Base-by-base conservation (phyloP, 805 yeast genomes). In the Suhomyces faveliae region DNA sequence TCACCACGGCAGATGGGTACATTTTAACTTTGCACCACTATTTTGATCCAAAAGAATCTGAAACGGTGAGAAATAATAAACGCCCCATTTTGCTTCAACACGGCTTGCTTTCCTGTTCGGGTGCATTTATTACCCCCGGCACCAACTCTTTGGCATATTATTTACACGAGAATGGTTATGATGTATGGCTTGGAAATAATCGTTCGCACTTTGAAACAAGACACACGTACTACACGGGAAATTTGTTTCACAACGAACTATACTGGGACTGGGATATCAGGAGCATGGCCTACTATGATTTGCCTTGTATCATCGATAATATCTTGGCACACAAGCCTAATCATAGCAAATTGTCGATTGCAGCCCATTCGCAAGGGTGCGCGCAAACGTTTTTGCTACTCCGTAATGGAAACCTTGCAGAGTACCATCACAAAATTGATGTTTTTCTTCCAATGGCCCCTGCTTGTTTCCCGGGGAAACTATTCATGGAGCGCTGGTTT, bases 201-300 rank as follows among this genome's bases (percentile, higher is more conserved):
- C 69, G 99, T 52, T 85, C 96, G 54, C 96, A 96, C 5, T 87
- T 91, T 61, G 72, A 78, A 35, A 87, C 96, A 0, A 69, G 75
- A 44, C 96, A 91, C 68, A 52, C 62, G 5, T 45, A 42, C 11
- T 54, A 50, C 24, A 50, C 54, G 22, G 74, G 75, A 1, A 67
- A 70, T 41, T 62, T 73, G 42, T 64, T 73, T 50, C 64, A 64
- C 48, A 75, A 71, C 51, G 68, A 72, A 30, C 58, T 71, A 43
- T 87, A 86, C 81, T 92, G 99, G 99, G 83, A 87, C 55, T 92
- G 99, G 99, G 92, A 88, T 59, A 77, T 94, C 43, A 67, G 76
- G n/a, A 92, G 89, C 40, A 81, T 94, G 83, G 92, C 91, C 0
- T 73, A 75, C 48, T 80, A 72, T 58, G 99, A 92, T 63, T 65